Percentiles rank a stretch among this genome's conserved stretches.
Conservation (phyloP, 495 filamentous ascomycete genomes). For the Chaetomidium leptoderma region DNA sequence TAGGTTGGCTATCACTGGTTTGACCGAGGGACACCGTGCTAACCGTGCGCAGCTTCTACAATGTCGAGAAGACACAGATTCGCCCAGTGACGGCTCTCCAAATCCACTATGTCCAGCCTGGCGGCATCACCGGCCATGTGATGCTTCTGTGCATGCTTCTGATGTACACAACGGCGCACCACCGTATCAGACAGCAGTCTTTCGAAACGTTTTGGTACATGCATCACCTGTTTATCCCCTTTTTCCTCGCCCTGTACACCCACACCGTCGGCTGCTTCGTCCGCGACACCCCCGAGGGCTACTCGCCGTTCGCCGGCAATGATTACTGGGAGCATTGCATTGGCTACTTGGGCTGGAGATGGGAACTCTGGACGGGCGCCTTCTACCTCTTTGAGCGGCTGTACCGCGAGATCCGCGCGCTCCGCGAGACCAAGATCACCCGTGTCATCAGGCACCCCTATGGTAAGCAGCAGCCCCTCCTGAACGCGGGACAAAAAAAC, state of each 20-base stretch:
- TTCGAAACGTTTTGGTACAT: constrained; percentile 99
- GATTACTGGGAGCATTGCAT: constrained; percentile 90
- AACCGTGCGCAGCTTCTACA: constrained; percentile 70
- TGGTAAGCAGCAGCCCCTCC: constrained; percentile 50
- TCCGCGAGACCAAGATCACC: constrained; percentile 80
- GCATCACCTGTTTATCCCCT: constrained; percentile 95
- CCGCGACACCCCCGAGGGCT: constrained; percentile 62
- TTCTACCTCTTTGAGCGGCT: constrained; percentile 85
- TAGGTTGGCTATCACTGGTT: constrained; percentile 44
- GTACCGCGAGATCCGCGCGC: constrained; percentile 82
- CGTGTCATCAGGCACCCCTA: constrained; percentile 97
- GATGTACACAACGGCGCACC: constrained; percentile 95
- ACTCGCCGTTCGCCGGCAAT: constrained; percentile 77
- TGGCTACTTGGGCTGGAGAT: constrained; percentile 95
- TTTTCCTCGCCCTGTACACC: constrained; percentile 88
- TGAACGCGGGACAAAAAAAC: not conserved
- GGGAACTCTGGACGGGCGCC: constrained; percentile 84
- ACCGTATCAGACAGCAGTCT: constrained; percentile 89
- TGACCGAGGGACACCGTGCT: constrained; percentile 7
- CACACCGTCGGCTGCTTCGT: constrained; percentile 97
- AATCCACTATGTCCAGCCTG: constrained; percentile 86
- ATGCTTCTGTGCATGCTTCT: constrained; percentile 99
- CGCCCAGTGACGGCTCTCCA: constrained; percentile 77
- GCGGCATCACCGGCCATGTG: constrained; percentile 92
- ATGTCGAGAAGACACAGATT: constrained; percentile 82